Base-by-base conservation (phyloP, 1,284 basidiomycete species). In the Pseudozyma sp. region DNA sequence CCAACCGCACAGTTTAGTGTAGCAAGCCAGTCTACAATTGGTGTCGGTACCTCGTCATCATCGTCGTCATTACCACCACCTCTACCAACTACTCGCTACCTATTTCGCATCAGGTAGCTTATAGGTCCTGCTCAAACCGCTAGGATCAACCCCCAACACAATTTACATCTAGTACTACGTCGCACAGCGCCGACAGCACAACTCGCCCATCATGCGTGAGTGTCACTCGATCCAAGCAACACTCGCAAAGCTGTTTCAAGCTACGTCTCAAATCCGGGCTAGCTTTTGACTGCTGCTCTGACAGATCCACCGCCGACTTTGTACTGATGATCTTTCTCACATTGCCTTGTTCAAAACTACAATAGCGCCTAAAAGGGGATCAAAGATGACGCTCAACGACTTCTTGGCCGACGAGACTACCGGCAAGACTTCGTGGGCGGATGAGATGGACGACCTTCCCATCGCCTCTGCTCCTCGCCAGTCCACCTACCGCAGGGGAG, bases 381-480 rank as follows among this genome's bases (percentile, higher is more conserved):
- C 74, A 51, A 83, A 80, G 67, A 74, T 83, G 70, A 68, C 79
- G 49, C 77, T 84, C 48, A 77, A 70, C 60, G 83, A 83, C 64
- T 84, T 84, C 65, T 67, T 83, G 48, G 70, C 76, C 59, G 83
- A 83, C 53, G 79, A 82, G 63, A 63, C 74, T 8, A 77, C 79
- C 48, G 83, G 83, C 59, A 83, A 73, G 59, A 77, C 78, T 11
- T 81, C 82, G 13, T 85, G 83, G 83, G 83, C 83, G 21, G 83
- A 85, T 53, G 83, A 85, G 53, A 72, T 84, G 62, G 82, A 82
- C 69, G 82, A 84, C 51, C 74, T 85, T 21, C 79, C 82, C 51
- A 72, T 74, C 51, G 74, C 81, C 19, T 80, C 80, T 59, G 77
- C 57, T 52, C 72, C 72, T 14, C 67, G 72, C 35, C 67, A 75